Conservation (phyloP, 1,284 basidiomycete species). For the Coniferiporia sulphurascens region DNA sequence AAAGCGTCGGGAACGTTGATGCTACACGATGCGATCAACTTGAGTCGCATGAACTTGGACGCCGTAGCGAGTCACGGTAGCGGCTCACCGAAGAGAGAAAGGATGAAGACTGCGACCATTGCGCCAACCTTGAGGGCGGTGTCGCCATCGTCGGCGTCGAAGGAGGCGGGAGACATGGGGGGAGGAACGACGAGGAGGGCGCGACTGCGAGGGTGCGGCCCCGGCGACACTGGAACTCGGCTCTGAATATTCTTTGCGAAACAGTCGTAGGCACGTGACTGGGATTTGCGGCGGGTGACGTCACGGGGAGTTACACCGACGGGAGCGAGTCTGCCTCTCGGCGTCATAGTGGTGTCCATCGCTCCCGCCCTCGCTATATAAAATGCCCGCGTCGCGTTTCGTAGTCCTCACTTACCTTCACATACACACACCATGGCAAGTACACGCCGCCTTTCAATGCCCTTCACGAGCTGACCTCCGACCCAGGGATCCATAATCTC, state of each 20-base stretch:
- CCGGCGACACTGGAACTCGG: too few relatives aligned
- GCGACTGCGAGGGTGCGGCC: too few relatives aligned
- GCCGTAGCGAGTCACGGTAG: not conserved
- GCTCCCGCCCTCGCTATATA: not conserved
- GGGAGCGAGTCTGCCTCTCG: too few relatives aligned
- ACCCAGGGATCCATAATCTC: constrained; percentile 55
- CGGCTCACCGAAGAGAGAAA: constrained; percentile 37
- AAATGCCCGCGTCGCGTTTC: not conserved
- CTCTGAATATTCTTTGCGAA: too few relatives aligned
- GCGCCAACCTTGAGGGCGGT: constrained; percentile 23
- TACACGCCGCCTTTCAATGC: not conserved
- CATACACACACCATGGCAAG: not conserved
- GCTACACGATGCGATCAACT: constrained; percentile 45
- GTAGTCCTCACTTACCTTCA: not conserved
- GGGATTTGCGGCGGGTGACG: too few relatives aligned
- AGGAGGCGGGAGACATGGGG: too few relatives aligned
- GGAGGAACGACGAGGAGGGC: too few relatives aligned
- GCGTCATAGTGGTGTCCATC: not conserved
- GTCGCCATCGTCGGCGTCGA: not conserved
- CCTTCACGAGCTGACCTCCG: not conserved
- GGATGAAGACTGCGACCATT: constrained; percentile 37
- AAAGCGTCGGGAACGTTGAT: constrained; percentile 62
- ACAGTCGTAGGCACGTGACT: too few relatives aligned
- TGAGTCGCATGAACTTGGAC: too few relatives aligned
- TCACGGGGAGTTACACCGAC: too few relatives aligned